Evolutionary conservation across 1,284 basidiomycete species (phyloP), one percentile per base, ranked within the genome.

Genomic region (Leccinum insolens): DNA sequence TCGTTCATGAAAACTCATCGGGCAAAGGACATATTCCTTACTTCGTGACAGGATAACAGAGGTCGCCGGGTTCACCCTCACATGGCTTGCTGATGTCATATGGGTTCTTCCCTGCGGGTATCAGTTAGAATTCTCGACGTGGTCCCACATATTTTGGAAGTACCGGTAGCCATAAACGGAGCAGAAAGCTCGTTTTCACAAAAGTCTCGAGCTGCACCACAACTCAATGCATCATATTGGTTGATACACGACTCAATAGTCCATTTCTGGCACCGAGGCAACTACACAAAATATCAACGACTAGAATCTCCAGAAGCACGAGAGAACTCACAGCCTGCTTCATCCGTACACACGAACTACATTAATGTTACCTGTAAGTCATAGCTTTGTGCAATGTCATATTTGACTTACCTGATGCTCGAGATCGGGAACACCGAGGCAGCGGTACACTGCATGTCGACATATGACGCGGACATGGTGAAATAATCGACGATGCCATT

Each of bases 61-160:
- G 60, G 12, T 57, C 62, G 0, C 1, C 57, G 1, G 61, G 28
- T n/a, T 62, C 70, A 25, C 82, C 85, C 25, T 87, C 84, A 70
- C 91, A 92, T 60, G 80, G 74, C 74, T 84, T 84, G 70, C 85
- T 87, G 61, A 92, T 83, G 74, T 93, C 90, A 74, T 31, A 74
- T 31, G 82, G 82, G 69, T 88, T 89, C 63, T 67, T 1, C 9
- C 72, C 75, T 76, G 59, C 20, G 4, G 44, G 20, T 22, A 41
- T 12, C 2, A 8, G 28, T 76, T 25, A 74, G 64, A 7, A 37
- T 15, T 70, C 76, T 34, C 80, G 82, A 83, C 41, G 55, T 17
- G 55, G 7, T 28, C 31, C 58, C 49, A 11, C 6, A 39, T 1
- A 44, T 61, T 63, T 44, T 31, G 2, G 17, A 66, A 68, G 46